These are phyloP conservation scores for Fusarium bulbicola DNA, from an alignment of 2,329 filamentous ascomycete genomes.

Conservation along the genomic window DNA sequence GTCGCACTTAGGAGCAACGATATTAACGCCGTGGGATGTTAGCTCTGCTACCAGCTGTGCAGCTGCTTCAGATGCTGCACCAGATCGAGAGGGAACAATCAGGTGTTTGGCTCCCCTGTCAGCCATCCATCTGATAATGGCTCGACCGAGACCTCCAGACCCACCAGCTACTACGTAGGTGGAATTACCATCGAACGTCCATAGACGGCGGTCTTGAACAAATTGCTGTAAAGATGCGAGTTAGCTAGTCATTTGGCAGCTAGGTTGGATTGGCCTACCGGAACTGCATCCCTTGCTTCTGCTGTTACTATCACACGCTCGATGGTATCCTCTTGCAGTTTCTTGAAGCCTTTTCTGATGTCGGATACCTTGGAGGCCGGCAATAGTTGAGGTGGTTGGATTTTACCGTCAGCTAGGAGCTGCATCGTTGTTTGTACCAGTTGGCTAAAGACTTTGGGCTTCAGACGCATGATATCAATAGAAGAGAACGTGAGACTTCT, in stretches of 20 bases:
- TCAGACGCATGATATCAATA: not conserved
- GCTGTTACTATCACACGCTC: not conserved
- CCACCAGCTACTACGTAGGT: conserved; percentile 37
- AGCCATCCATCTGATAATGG: conserved; percentile 33
- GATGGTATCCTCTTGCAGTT: not conserved
- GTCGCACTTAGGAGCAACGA: not conserved
- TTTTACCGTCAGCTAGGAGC: rapidly evolving
- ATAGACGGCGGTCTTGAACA: not conserved
- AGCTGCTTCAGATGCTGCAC: conserved; percentile 31
- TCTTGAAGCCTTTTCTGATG: not conserved
- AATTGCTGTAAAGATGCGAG: not conserved
- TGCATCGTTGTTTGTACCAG: not conserved
- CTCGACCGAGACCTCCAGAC: conserved; percentile 33
- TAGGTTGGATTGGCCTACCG: not conserved
- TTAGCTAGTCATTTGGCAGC: rapidly evolving
- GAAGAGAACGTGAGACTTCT: not conserved
- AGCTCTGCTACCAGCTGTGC: conserved; percentile 20
- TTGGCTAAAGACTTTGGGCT: not conserved
- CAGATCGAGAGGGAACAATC: conserved; percentile 44
- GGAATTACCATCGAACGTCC: not conserved
- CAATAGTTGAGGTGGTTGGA: rapidly evolving
- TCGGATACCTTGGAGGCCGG: not conserved
- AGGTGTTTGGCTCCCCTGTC: conserved; percentile 40
- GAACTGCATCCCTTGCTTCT: not conserved
- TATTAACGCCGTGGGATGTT: not conserved